Conservation (phyloP, 768 basidiomycete species). For the Lanmaoa rubissima region DNA sequence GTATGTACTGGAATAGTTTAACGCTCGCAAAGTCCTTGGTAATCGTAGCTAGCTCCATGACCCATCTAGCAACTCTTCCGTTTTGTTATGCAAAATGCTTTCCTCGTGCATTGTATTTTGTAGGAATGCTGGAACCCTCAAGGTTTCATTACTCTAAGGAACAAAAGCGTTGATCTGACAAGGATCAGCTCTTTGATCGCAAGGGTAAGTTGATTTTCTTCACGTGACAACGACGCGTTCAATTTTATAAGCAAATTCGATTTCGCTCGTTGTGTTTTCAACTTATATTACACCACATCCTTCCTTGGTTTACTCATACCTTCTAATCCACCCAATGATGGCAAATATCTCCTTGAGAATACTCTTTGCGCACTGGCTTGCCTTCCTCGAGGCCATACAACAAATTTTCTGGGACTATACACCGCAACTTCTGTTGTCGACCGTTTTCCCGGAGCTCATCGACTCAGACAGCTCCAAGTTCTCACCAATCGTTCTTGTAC, state of each 20-base stretch:
- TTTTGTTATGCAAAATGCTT: background rate
- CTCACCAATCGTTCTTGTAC: background rate
- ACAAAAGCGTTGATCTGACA: no score
- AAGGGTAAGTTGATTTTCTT: constrained; percentile 11
- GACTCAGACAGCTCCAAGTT: background rate
- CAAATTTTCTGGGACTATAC: constrained; percentile 5
- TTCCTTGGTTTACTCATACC: background rate
- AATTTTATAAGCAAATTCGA: no score
- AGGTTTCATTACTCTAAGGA: no score
- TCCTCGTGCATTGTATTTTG: background rate
- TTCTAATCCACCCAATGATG: background rate
- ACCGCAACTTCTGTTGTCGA: constrained; percentile 12
- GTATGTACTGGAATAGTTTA: background rate
- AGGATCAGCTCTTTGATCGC: background rate
- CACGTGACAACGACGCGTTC: constrained; percentile 23
- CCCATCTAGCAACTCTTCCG: no score
- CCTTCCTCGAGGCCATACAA: constrained; percentile 14
- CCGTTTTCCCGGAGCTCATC: constrained; percentile 4
- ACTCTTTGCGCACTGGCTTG: constrained; percentile 15
- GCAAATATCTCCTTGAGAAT: background rate
- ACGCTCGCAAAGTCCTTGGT: background rate
- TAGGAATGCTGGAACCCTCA: background rate
- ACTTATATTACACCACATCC: background rate
- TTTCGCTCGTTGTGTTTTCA: background rate
- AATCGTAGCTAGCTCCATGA: background rate